Evolutionary conservation across 169 alveolate species (phyloP).

Genomic region (Besnoitia besnoiti): DNA sequence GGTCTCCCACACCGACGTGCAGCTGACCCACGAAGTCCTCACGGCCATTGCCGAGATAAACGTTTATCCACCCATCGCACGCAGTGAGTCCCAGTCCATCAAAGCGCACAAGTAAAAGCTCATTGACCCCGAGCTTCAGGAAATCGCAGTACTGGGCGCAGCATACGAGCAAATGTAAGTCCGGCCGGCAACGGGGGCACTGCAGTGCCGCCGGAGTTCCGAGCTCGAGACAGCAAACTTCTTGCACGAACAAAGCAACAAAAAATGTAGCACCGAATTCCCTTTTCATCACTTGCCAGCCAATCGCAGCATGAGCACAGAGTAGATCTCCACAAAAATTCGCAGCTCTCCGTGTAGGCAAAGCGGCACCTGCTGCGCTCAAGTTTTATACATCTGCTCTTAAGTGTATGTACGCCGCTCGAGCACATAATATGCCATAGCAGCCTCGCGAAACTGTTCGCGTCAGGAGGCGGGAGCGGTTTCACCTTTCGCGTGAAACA

Average conservation of each 20-base stretch:
- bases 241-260: background rate
- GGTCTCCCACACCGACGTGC: background rate
- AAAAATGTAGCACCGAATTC: background rate
- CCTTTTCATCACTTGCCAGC: background rate
- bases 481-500: background rate
- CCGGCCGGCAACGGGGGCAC: background rate
- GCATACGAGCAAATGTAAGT: background rate
- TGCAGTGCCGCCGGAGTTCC: background rate
- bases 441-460: background rate
- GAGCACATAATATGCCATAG: too few relatives aligned
- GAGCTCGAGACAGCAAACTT: background rate
- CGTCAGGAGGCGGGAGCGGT: background rate
- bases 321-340: background rate
- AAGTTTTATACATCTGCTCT: too few relatives aligned
- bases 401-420: too few relatives aligned
- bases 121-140: background rate
- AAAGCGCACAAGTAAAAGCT: background rate
- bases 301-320: background rate
- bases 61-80: conserved; percentile 5
- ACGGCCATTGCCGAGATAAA: background rate
- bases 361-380: too few relatives aligned
- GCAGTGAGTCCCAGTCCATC: background rate
- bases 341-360: too few relatives aligned
- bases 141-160: conserved; percentile 19
- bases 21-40: background rate